Evolutionary conservation across 75 land plant genomes (phyloP).

Genomic region (Cunninghamia lanceolata): DNA sequence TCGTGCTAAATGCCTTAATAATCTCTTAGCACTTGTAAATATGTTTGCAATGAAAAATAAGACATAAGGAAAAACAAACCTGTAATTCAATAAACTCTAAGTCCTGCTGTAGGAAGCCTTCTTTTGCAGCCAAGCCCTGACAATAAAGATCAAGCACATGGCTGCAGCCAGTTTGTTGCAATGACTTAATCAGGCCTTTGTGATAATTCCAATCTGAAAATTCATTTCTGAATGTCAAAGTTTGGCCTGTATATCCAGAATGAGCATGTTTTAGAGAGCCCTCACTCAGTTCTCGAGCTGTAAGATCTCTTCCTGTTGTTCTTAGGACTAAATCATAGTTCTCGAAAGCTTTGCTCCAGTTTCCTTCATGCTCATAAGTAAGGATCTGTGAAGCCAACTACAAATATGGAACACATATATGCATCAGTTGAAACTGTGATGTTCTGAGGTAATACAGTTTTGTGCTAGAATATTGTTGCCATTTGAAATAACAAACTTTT

Average conservation of each 20-base stretch:
- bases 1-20: not conserved
- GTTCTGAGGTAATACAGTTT: not conserved
- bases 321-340: conserved; percentile 80
- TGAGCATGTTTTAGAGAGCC: conserved; percentile 1
- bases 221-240: conserved; percentile 17
- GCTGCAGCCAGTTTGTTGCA: conserved; percentile 91
- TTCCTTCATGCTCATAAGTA: conserved; percentile 95
- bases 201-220: conserved; percentile 32
- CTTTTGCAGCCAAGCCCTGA: conserved; percentile 56
- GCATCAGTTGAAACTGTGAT: not conserved
- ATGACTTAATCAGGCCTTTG: conserved; percentile 84
- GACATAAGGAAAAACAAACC: conserved; percentile 36
- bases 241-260: not conserved
- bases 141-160: conserved; percentile 80
- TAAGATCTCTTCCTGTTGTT: conserved; percentile 16
- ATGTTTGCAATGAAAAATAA: not conserved
- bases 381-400: conserved; percentile 83
- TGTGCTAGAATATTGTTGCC: not conserved
- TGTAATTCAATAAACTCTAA: conserved; percentile 81
- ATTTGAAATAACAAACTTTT: not conserved
- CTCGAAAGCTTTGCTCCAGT: conserved; percentile 93
- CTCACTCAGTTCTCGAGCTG: conserved; percentile 1
- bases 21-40: not conserved
- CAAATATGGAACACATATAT: conserved; percentile 3
- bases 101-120: conserved; percentile 59